Conservation (phyloP, 768 basidiomycete species). For the Fomitopsis pulvina region DNA sequence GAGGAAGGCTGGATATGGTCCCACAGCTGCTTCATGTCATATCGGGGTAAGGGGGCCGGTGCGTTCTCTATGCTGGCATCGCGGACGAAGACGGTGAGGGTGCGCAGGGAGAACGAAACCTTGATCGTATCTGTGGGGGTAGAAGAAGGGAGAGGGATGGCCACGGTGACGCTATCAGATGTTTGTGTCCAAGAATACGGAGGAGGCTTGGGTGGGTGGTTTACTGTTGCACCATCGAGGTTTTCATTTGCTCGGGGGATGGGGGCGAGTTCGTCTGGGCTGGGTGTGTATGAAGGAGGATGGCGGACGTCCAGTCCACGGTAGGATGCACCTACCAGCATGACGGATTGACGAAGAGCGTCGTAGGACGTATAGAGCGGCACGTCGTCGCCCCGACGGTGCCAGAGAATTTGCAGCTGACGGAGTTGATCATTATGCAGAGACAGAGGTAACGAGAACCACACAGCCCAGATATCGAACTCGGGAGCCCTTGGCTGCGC, state of each 20-base stretch:
- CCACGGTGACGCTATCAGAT: slow-evolving; percentile 73
- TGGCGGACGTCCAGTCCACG: slow-evolving; percentile 30
- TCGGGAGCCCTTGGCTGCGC: slow-evolving; percentile 27
- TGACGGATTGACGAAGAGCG: slow-evolving; percentile 35
- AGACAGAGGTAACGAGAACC: slow-evolving; percentile 38
- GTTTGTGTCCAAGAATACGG: slow-evolving; percentile 95
- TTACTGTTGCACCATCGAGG: slow-evolving; percentile 31
- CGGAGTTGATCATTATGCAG: slow-evolving; percentile 26
- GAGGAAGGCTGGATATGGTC: slow-evolving; percentile 66
- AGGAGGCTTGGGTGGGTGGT: slow-evolving; percentile 44
- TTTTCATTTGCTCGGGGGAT: slow-evolving; percentile 59
- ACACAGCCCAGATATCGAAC: slow-evolving; percentile 64
- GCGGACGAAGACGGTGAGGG: slow-evolving; percentile 59
- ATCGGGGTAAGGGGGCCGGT: slow-evolving; percentile 42
- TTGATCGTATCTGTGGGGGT: slow-evolving; percentile 59
- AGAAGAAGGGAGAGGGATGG: slow-evolving; percentile 73
- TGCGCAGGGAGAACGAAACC: slow-evolving; percentile 56
- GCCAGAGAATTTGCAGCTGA: slow-evolving; percentile 58
- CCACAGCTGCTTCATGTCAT: slow-evolving; percentile 67
- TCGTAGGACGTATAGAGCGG: slow-evolving; percentile 53
- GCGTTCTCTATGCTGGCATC: slow-evolving; percentile 22
- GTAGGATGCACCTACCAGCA: slow-evolving; percentile 57
- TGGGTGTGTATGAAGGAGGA: slow-evolving; percentile 44
- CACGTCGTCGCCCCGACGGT: slow-evolving; percentile 61
- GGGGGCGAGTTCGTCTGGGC: slow-evolving; percentile 58